These are phyloP conservation scores for Polysphondylium violaceum DNA, from an alignment of 78 protist species.

Conservation along the genomic window DNA sequence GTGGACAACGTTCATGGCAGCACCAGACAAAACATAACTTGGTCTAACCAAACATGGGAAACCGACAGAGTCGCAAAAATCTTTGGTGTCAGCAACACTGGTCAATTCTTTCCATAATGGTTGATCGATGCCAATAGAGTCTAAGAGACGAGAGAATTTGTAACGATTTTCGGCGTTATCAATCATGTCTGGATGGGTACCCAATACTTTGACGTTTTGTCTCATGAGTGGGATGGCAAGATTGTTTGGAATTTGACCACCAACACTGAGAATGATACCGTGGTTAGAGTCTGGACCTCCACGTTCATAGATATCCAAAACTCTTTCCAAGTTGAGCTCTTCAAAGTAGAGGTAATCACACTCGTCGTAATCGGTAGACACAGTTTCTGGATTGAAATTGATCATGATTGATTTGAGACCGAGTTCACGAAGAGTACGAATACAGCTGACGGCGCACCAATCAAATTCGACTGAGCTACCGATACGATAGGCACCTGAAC, in stretches of 20 bases:
- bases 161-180: constrained; percentile 98
- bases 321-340: constrained; percentile 95
- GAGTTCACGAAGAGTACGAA: constrained; percentile 89
- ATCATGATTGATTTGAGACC: constrained; percentile 95
- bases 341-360: constrained; percentile 94
- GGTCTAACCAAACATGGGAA: constrained; percentile 98
- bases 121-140: constrained; percentile 95
- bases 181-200: constrained; percentile 95
- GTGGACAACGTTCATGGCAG: constrained; percentile 97
- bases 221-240: constrained; percentile 88
- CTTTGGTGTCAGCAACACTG: constrained; percentile 85
- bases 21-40: constrained; percentile 96
- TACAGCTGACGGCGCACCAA: constrained; percentile 91
- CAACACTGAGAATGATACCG: constrained; percentile 89
- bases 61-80: constrained; percentile 91
- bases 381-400: constrained; percentile 99
- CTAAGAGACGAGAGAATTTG: constrained; percentile 96
- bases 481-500: constrained; percentile 97
- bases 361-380: constrained; percentile 98
- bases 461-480: constrained; percentile 92
- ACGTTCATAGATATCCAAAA: constrained; percentile 78
- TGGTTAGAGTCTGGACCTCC: constrained; percentile 74
- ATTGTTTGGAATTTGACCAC: constrained; percentile 98
- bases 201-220: constrained; percentile 86
- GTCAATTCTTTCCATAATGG: constrained; percentile 94